Conservation (phyloP, 192 early-diverging fungal species). For the Podila minutissima region DNA sequence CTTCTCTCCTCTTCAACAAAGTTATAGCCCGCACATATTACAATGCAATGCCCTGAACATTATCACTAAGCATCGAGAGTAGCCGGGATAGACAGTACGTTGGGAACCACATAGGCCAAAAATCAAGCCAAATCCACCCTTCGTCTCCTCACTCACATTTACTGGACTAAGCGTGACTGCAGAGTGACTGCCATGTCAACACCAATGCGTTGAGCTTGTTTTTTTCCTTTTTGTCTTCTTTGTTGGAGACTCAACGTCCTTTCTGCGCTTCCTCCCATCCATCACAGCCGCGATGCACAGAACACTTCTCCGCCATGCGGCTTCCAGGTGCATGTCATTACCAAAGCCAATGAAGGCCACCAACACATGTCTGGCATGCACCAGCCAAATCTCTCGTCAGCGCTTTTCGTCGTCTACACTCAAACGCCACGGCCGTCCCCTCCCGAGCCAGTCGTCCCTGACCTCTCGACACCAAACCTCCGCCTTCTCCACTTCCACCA, state of each 20-base stretch:
- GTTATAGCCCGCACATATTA: no score
- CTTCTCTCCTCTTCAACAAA: no score
- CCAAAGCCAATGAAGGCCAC: neutral
- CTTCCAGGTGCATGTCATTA: neutral
- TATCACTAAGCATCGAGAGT: no score
- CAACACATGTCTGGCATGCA: neutral
- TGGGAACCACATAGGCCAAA: no score
- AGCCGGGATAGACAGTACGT: no score
- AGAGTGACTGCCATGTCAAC: no score
- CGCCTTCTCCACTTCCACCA: constrained; percentile 16
- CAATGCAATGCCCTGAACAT: no score
- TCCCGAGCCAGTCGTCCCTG: neutral
- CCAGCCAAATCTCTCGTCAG: neutral
- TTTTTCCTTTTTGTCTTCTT: neutral
- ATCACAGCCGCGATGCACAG: neutral
- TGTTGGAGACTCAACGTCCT: neutral
- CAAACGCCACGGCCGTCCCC: neutral
- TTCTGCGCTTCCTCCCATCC: neutral
- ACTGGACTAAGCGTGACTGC: no score
- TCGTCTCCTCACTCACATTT: no score
- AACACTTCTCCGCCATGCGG: constrained; percentile 1
- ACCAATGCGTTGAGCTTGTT: neutral
- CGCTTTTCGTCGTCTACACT: neutral
- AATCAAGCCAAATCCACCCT: no score
- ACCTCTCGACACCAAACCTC: neutral